Percentiles rank a stretch among this genome's conserved stretches.
phyloP scores from a whole-genome alignment of 208 protist species.

The Sergeia podlipaevii region DNA sequence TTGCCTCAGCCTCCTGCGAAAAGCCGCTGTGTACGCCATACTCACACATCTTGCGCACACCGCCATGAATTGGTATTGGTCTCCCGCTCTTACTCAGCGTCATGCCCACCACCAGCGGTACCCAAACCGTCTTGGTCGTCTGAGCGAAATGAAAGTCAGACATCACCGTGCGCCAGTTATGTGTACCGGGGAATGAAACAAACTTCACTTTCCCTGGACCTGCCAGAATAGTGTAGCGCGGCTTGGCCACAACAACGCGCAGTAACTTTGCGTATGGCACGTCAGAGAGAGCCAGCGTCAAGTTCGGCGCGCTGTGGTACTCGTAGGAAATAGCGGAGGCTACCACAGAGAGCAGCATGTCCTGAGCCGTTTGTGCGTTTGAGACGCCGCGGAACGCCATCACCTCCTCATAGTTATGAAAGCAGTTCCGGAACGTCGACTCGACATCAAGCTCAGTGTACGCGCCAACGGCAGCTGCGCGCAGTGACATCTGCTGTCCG shows the following conservation, averaged over 20 bases:
- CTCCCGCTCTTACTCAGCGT: no score
- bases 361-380: conserved; percentile 23
- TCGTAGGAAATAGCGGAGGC: conserved; percentile 56
- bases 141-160: conserved; percentile 39
- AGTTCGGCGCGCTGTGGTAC: conserved; percentile 50
- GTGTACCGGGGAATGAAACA: conserved; percentile 76
- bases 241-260: conserved; percentile 22
- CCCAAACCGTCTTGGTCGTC: conserved; percentile 25
- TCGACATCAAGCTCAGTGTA: conserved; percentile 35
- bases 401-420: conserved; percentile 50
- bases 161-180: conserved; percentile 69
- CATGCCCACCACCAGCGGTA: conserved; percentile 33
- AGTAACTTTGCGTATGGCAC: conserved; percentile 67
- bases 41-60: conserved; percentile 40
- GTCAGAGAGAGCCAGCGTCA: conserved; percentile 57
- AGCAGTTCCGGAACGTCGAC: conserved; percentile 34
- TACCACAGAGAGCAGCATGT: conserved; percentile 55
- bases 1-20: conserved; percentile 49
- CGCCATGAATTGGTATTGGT: conserved; percentile 21
- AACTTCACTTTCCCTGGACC: conserved; percentile 65
- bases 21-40: conserved; percentile 69
- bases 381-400: conserved; percentile 32
- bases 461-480: conserved; percentile 24
- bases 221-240: conserved; percentile 67
- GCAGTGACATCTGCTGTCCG: conserved; percentile 20